These are phyloP conservation scores for Metschnikowia dekortorum DNA, from an alignment of 805 yeast genomes.

Conservation along the genomic window DNA sequence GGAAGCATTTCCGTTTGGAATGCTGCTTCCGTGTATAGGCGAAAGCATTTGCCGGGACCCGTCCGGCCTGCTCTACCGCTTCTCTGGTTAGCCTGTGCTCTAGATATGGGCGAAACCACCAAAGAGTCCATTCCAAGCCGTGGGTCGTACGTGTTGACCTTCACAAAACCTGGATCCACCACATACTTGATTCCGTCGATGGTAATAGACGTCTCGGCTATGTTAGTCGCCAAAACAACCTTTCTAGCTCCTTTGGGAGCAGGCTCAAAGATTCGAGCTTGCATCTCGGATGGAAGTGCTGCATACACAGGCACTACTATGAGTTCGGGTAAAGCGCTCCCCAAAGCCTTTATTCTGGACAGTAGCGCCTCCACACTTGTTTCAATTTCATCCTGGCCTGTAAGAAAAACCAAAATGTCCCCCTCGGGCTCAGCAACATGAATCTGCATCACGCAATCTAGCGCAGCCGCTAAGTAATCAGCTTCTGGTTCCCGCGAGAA, in stretches of 20 bases:
- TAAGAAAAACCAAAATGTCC: conserved; percentile 75
- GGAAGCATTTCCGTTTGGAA: conserved; percentile 72
- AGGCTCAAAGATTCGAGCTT: conserved; percentile 82
- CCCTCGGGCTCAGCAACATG: conserved; percentile 77
- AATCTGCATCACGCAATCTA: conserved; percentile 81
- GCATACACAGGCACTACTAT: conserved; percentile 86
- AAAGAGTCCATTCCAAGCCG: conserved; percentile 88
- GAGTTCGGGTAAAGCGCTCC: conserved; percentile 59
- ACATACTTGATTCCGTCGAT: conserved; percentile 91
- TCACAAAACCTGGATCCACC: conserved; percentile 92
- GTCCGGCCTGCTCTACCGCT: conserved; percentile 98
- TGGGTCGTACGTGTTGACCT: conserved; percentile 84
- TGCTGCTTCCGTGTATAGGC: conserved; percentile 85
- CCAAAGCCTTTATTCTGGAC: conserved; percentile 61
- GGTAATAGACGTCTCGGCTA: conserved; percentile 95
- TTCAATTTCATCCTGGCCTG: conserved; percentile 96
- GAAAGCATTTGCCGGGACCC: conserved; percentile 90
- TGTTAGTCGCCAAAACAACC: conserved; percentile 90
- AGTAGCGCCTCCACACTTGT: conserved; percentile 72
- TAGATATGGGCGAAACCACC: conserved; percentile 79
- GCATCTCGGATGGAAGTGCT: conserved; percentile 86
- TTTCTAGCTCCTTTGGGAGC: conserved; percentile 81
- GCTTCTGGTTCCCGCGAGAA: conserved; percentile 80
- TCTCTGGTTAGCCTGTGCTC: conserved; percentile 94
- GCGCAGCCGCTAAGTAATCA: conserved; percentile 78